phyloP scores from a whole-genome alignment of 2,329 filamentous ascomycete genomes.

The Ciborinia camelliae region DNA sequence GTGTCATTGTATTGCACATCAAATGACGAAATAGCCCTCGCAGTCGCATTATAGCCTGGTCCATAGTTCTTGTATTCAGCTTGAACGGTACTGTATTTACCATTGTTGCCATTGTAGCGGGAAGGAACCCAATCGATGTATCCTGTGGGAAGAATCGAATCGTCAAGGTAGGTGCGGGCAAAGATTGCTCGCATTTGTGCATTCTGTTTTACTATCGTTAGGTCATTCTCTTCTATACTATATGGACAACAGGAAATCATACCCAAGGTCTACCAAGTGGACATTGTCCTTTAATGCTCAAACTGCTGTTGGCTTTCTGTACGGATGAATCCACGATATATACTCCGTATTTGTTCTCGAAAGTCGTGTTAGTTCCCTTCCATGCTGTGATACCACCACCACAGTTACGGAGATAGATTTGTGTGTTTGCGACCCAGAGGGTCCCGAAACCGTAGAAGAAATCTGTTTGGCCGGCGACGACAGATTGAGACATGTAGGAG shows the following conservation, averaged over 20 bases:
- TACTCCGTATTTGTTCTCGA: constrained; percentile 62
- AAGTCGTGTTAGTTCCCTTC: constrained; percentile 66
- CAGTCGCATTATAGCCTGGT: constrained; percentile 50
- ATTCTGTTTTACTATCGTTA: constrained; percentile 38
- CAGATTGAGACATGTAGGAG: constrained; percentile 58
- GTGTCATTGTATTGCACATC: constrained; percentile 25
- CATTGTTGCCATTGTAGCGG: constrained; percentile 27
- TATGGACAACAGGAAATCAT: neutral
- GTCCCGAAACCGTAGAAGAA: constrained; percentile 63
- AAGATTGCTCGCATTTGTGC: constrained; percentile 51
- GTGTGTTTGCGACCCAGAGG: constrained; percentile 54
- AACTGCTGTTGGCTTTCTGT: constrained; percentile 52
- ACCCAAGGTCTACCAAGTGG: constrained; percentile 52
- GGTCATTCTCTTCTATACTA: neutral
- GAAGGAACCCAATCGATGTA: constrained; percentile 48
- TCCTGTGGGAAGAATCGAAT: constrained; percentile 46
- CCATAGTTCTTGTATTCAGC: constrained; percentile 51
- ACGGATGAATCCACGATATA: constrained; percentile 58
- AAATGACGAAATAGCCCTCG: constrained; percentile 32
- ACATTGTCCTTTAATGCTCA: constrained; percentile 42
- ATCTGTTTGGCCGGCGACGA: constrained; percentile 63
- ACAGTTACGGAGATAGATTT: constrained; percentile 55
- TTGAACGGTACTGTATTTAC: constrained; percentile 44
- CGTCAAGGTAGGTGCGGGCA: constrained; percentile 48
- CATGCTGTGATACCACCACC: constrained; percentile 66